phyloP scores from a whole-genome alignment of 176 grass and related monocot species.

The Raddia guianensis region DNA sequence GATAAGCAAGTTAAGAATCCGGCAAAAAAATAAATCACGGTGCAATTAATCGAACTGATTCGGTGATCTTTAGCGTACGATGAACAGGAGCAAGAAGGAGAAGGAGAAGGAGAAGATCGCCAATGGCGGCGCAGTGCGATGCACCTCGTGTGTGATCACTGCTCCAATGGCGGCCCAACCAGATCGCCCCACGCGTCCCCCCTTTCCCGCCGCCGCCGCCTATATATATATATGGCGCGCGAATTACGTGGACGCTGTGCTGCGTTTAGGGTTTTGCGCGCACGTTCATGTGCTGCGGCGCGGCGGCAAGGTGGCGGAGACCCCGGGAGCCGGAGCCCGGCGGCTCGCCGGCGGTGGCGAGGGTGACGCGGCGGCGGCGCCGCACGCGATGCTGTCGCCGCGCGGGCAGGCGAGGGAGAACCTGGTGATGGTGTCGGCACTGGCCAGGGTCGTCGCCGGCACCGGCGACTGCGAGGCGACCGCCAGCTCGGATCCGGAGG shows the following conservation, averaged over 20 bases:
- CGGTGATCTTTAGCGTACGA: too few relatives aligned
- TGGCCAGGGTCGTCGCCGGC: slow-evolving; percentile 52
- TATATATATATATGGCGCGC: neutral
- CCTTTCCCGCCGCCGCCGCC: neutral
- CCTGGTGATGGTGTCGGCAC: slow-evolving; percentile 55
- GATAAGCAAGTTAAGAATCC: neutral
- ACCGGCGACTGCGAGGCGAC: neutral
- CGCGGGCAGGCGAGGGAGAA: slow-evolving; percentile 49
- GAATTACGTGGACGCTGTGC: neutral
- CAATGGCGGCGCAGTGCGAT: neutral
- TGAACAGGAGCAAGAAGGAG: too few relatives aligned
- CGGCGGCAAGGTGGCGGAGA: slow-evolving; percentile 48
- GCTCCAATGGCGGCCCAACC: neutral
- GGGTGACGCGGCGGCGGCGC: too few relatives aligned
- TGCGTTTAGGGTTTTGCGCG: neutral
- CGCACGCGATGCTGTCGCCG: slow-evolving; percentile 34
- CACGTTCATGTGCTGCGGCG: slow-evolving; percentile 24
- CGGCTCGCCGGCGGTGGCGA: neutral
- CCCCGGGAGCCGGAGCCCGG: neutral
- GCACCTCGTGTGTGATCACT: neutral
- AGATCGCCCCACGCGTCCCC: neutral
- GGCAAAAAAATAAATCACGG: too few relatives aligned
- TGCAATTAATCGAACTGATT: neutral
- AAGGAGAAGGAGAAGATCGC: neutral
- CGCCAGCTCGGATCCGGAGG: slow-evolving; percentile 14